These are phyloP conservation scores for Nymphaea colorata DNA, from an alignment of 164 flowering plant genomes.

Conservation along the genomic window DNA sequence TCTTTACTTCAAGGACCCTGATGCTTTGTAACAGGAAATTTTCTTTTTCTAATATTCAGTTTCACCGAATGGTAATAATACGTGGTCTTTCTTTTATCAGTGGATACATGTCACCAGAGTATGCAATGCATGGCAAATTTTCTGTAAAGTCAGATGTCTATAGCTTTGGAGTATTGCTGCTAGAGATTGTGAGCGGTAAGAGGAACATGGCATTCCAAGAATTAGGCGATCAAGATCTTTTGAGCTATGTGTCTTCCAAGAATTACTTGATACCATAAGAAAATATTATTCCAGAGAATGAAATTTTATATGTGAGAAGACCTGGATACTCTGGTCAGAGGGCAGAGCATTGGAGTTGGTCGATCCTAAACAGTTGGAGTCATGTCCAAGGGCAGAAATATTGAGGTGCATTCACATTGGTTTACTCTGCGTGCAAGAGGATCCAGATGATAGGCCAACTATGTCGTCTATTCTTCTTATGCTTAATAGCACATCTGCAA, in stretches of 20 bases:
- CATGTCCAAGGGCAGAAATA: background rate
- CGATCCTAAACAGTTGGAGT: background rate
- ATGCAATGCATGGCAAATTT: constrained; percentile 3
- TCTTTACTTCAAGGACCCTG: background rate
- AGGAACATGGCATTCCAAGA: constrained; percentile 1
- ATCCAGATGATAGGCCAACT: constrained; percentile 7
- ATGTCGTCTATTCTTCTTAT: constrained; percentile 6
- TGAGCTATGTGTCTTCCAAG: background rate
- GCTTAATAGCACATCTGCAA: background rate
- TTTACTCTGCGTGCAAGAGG: constrained; percentile 8
- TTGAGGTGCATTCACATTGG: constrained; percentile 7
- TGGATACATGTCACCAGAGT: constrained; percentile 11
- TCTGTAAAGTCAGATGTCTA: constrained; percentile 8
- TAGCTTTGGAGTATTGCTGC: constrained; percentile 8
- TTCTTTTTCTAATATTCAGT: background rate
- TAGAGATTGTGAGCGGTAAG: constrained; percentile 9
- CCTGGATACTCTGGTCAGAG: constrained; percentile 5
- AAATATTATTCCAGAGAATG: too few species aligned
- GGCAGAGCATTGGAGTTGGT: constrained; percentile 3
- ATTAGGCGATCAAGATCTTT: constrained; percentile 1
- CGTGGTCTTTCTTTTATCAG: background rate
- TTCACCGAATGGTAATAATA: background rate
- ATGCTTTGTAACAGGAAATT: background rate
- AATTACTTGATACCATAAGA: background rate
- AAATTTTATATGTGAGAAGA: background rate